Conservation (phyloP, 305 asterid genomes). For the Fraxinus baroniana region DNA sequence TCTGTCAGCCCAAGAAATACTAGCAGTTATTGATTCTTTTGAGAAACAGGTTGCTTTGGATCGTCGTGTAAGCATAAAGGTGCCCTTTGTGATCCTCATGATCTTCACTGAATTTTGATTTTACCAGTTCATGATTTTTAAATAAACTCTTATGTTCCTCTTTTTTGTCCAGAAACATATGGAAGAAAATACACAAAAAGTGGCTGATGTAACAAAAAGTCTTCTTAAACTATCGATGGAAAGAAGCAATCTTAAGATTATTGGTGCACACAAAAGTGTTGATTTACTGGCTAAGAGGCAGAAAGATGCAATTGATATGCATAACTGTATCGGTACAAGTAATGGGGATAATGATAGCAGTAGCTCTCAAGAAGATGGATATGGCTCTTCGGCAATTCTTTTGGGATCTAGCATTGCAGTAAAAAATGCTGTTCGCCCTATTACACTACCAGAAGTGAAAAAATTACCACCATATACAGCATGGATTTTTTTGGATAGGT, state of each 20-base stretch:
- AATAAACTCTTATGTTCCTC: slow-evolving; percentile 20
- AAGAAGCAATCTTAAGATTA: slow-evolving; percentile 49
- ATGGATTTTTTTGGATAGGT: slow-evolving; percentile 91
- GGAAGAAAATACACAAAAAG: slow-evolving; percentile 66
- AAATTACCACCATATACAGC: slow-evolving; percentile 77
- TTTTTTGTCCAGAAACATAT: slow-evolving; percentile 58
- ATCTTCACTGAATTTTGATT: slow-evolving; percentile 18
- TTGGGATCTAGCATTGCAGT: slow-evolving; percentile 86
- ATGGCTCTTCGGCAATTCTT: slow-evolving; percentile 79
- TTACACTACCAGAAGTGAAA: slow-evolving; percentile 67
- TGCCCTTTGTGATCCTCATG: slow-evolving; percentile 29
- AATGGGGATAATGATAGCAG: slow-evolving; percentile 65
- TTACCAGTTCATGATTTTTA: slow-evolving; percentile 20
- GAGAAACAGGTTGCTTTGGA: slow-evolving; percentile 56
- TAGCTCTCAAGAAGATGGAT: slow-evolving; percentile 77
- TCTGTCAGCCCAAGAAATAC: slow-evolving; percentile 40
- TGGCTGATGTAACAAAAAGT: slow-evolving; percentile 47
- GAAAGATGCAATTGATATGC: slow-evolving; percentile 80
- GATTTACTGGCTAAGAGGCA: slow-evolving; percentile 85
- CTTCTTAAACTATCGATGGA: slow-evolving; percentile 57
- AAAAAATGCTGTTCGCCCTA: slow-evolving; percentile 92
- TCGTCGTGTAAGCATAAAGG: slow-evolving; percentile 67
- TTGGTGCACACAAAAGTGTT: slow-evolving; percentile 43
- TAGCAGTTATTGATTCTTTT: slow-evolving; percentile 51
- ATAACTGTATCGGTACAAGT: slow-evolving; percentile 65